These are phyloP conservation scores for Diphasiastrum complanatum DNA, from an alignment of 83 land plant genomes.

Conservation along the genomic window DNA sequence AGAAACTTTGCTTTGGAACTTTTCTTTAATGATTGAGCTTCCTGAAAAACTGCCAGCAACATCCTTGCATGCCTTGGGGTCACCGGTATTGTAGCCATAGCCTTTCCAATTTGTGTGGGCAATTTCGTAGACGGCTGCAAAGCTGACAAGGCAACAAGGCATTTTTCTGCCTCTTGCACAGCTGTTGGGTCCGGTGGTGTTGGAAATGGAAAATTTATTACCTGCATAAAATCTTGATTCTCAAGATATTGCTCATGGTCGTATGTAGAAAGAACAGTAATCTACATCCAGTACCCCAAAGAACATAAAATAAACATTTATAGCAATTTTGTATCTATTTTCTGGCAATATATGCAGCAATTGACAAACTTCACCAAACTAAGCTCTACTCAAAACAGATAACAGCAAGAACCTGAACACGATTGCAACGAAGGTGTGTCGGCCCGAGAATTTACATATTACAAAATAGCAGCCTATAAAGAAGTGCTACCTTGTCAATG, in stretches of 20 bases:
- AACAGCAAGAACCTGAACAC: slow-evolving; percentile 6
- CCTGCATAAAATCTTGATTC: slow-evolving; percentile 65
- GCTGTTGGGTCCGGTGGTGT: slow-evolving; percentile 63
- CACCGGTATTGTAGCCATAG: slow-evolving; percentile 87
- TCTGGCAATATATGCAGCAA: too few relatives aligned
- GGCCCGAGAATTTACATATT: too few relatives aligned
- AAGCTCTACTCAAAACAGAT: background rate
- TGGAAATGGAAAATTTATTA: slow-evolving; percentile 86
- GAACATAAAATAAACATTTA: too few relatives aligned
- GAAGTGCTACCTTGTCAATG: slow-evolving; percentile 68
- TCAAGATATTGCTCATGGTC: background rate
- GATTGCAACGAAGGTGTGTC: background rate
- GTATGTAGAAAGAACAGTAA: background rate
- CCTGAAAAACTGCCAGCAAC: slow-evolving; percentile 67
- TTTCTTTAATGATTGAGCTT: slow-evolving; percentile 14
- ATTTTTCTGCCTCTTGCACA: slow-evolving; percentile 65
- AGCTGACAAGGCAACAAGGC: slow-evolving; percentile 74
- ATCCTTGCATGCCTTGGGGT: slow-evolving; percentile 95
- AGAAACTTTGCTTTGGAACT: slow-evolving; percentile 44
- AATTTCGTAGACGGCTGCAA: slow-evolving; percentile 47
- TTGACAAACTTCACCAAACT: too few relatives aligned
- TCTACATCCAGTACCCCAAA: too few relatives aligned
- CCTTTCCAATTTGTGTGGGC: slow-evolving; percentile 65
- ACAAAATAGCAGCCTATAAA: background rate
- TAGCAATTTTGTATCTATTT: too few relatives aligned